A percentile compares a stretch with the other conserved stretches of the same genome.
phyloP scores from a whole-genome alignment of 2,329 filamentous ascomycete genomes.

The Fusarium sp. region DNA sequence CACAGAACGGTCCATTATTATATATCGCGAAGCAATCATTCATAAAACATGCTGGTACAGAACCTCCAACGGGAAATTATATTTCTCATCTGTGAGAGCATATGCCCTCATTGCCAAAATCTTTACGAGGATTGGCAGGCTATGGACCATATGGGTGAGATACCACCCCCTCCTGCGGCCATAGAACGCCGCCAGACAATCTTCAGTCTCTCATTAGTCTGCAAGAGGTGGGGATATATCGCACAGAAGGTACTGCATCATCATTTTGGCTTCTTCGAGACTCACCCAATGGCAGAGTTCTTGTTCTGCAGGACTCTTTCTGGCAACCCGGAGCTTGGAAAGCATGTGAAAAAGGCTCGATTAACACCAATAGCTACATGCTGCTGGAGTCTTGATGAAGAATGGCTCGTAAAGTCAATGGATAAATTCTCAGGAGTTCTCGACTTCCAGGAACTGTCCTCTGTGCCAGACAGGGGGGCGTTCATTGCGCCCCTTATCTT shows the following conservation, averaged over 20 bases:
- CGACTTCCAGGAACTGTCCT: rapidly evolving
- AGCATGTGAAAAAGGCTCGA: neutral
- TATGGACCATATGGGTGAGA: no score
- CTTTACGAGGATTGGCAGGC: no score
- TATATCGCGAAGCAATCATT: neutral
- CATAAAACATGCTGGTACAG: neutral
- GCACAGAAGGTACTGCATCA: neutral
- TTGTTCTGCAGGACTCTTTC: neutral
- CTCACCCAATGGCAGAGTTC: neutral
- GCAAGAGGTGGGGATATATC: neutral
- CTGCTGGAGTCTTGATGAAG: neutral
- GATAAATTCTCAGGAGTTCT: neutral
- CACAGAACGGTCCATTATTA: rapidly evolving
- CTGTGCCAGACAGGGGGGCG: rapidly evolving
- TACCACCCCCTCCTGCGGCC: neutral
- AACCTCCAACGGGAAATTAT: neutral
- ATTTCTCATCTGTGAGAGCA: neutral
- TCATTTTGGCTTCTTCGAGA: neutral
- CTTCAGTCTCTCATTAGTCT: neutral
- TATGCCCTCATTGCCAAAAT: neutral
- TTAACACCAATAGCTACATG: no score
- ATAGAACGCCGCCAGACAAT: neutral
- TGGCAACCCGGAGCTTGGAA: neutral
- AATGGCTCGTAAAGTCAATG: neutral
- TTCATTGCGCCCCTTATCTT: neutral